phyloP scores from a whole-genome alignment of 768 basidiomycete species.

The Hygrophoropsis aurantiaca region DNA sequence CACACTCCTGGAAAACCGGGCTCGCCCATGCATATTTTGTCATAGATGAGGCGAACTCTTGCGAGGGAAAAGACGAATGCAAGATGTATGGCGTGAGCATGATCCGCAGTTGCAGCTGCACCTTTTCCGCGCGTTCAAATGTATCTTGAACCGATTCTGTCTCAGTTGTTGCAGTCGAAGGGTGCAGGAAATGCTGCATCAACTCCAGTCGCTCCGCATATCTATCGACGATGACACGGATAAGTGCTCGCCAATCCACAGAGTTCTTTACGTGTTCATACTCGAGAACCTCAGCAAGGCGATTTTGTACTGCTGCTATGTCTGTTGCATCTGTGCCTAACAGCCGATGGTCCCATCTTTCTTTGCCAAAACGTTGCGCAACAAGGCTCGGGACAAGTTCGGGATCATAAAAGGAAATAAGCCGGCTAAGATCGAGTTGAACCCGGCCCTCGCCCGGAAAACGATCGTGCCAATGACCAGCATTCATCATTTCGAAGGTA shows the following conservation, averaged over 20 bases:
- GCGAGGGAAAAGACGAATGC: slow-evolving; percentile 2
- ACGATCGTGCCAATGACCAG: slow-evolving; percentile 23
- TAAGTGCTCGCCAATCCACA: slow-evolving; percentile 42
- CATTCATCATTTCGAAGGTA: slow-evolving; percentile 11
- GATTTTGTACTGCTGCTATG: slow-evolving; percentile 1
- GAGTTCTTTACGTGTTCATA: slow-evolving; percentile 20
- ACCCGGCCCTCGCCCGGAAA: slow-evolving; percentile 27
- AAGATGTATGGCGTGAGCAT: slow-evolving; percentile 18
- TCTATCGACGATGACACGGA: slow-evolving; percentile 38
- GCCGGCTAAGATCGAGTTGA: slow-evolving; percentile 16
- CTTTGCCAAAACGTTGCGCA: slow-evolving; percentile 8
- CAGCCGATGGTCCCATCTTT: slow-evolving; percentile 20
- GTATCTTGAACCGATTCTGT: slow-evolving; percentile 12
- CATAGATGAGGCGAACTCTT: not conserved
- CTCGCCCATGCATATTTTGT: slow-evolving; percentile 9
- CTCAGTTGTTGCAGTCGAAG: slow-evolving; percentile 12
- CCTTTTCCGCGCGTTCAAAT: slow-evolving; percentile 6
- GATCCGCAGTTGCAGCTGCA: slow-evolving; percentile 17
- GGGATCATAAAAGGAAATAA: slow-evolving; percentile 28
- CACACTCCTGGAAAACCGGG: slow-evolving; percentile 8
- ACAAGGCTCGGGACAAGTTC: slow-evolving; percentile 19
- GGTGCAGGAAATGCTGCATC: slow-evolving; percentile 39
- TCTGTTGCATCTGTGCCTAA: slow-evolving; percentile 14
- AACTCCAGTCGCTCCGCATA: slow-evolving; percentile 43
- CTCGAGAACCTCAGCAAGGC: slow-evolving; percentile 5